These are phyloP conservation scores for Cryoendolithus antarcticus DNA, from an alignment of 2,329 filamentous ascomycete genomes.

Conservation along the genomic window DNA sequence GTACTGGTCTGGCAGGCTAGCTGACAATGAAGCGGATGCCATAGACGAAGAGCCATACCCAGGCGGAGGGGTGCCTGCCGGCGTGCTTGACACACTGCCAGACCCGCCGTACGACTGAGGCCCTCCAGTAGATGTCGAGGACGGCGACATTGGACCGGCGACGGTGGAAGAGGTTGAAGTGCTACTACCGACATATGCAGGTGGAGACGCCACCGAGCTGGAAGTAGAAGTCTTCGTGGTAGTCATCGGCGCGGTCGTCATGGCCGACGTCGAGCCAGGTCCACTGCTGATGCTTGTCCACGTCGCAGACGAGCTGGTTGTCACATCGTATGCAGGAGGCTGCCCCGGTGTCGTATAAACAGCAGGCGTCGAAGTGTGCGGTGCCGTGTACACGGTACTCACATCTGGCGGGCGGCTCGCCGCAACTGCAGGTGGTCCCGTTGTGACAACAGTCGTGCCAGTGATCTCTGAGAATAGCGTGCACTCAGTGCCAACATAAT, in stretches of 20 bases:
- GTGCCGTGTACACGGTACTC: constrained; percentile 8
- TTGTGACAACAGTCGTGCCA: constrained; percentile 11
- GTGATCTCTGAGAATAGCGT: constrained; percentile 18
- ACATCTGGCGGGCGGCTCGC: constrained; percentile 9
- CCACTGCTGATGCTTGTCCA: neutral
- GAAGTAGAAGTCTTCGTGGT: neutral
- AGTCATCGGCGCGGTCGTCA: constrained; percentile 2
- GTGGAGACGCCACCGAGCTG: too few relatives aligned
- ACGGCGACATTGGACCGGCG: too few relatives aligned
- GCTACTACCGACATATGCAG: too few relatives aligned
- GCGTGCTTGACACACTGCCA: neutral
- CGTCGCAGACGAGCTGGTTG: constrained; percentile 1
- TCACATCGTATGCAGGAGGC: constrained; percentile 1
- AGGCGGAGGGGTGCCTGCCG: neutral
- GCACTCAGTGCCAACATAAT: constrained; percentile 18
- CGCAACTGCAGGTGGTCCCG: constrained; percentile 6
- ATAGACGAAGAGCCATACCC: constrained; percentile 2
- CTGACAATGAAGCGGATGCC: neutral
- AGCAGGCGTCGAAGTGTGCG: constrained; percentile 3
- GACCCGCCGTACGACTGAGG: too few relatives aligned
- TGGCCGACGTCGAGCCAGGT: constrained; percentile 1
- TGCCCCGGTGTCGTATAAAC: constrained; percentile 2
- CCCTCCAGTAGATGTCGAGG: too few relatives aligned
- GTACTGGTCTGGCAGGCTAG: too few relatives aligned
- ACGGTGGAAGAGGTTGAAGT: too few relatives aligned